Conservation (phyloP, 352 stramenopile species). For the Phytophthora tentaculata region DNA sequence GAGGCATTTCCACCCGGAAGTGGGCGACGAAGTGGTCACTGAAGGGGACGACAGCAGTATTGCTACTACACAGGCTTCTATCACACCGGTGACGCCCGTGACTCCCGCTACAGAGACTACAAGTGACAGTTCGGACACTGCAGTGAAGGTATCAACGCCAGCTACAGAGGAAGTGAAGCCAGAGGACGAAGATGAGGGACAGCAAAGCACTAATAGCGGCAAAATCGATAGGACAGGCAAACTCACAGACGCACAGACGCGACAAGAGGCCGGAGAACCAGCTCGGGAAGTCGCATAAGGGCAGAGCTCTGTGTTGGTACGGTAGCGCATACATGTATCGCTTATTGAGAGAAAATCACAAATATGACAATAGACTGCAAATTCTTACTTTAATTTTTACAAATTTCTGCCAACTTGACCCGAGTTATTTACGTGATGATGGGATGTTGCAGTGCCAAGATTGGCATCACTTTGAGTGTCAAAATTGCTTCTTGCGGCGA, state of each 20-base stretch:
- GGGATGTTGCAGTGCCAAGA: conserved; percentile 23
- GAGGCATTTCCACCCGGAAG: conserved; percentile 75
- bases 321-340: conserved; percentile 1
- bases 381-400: conserved; percentile 6
- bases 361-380: conserved; percentile 33
- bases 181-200: conserved; percentile 16
- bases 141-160: conserved; percentile 9
- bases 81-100: conserved; percentile 47
- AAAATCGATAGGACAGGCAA: conserved; percentile 37
- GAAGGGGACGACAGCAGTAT: conserved; percentile 30
- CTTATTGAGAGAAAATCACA: conserved; percentile 16
- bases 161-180: conserved; percentile 21
- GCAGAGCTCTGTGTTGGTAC: conserved; percentile 19
- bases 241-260: conserved; percentile 29
- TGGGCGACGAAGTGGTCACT: conserved; percentile 32
- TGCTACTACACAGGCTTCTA: conserved; percentile 29
- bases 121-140: not conserved
- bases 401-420: too few relatives aligned
- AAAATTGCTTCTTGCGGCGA: too few relatives aligned
- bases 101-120: conserved; percentile 22
- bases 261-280: conserved; percentile 55
- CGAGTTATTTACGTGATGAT: conserved; percentile 29
- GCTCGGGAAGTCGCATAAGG: conserved; percentile 50
- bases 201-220: conserved; percentile 25
- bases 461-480: conserved; percentile 13